Evolutionary conservation across 805 yeast genomes (phyloP).

Genomic region (Tetrapisispora arboricola): DNA sequence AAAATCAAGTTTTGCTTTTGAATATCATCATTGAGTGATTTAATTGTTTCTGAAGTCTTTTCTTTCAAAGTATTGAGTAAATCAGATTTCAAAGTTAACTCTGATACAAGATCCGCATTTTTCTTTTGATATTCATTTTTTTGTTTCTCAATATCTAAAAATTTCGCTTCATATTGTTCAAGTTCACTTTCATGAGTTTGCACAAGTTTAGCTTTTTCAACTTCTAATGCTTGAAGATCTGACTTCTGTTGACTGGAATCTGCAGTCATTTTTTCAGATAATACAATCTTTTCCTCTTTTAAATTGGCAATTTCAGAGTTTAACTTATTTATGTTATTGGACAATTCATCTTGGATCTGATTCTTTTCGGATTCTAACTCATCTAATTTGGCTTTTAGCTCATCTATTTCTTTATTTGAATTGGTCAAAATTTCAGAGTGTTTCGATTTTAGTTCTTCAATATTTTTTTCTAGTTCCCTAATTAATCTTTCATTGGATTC

Average conservation of each 20-base stretch:
- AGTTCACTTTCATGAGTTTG: neutral
- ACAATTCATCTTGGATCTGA: too few species aligned
- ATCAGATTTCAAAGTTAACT: neutral
- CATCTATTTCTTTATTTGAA: neutral
- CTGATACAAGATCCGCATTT: neutral
- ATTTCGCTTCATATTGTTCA: neutral
- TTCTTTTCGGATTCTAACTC: neutral
- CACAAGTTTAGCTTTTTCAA: neutral
- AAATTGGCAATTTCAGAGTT: conserved; percentile 1
- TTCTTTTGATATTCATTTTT: neutral
- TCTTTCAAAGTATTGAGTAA: neutral
- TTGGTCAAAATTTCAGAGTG: neutral
- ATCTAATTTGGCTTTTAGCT: neutral
- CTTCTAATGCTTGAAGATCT: neutral
- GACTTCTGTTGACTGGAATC: neutral
- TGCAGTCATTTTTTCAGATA: neutral
- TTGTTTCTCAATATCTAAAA: neutral
- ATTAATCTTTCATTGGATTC: neutral
- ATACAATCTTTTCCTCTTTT: neutral
- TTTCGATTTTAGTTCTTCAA: neutral
- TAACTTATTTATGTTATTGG: conserved; percentile 1
- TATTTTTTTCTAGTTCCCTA: neutral
- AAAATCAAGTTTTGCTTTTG: neutral
- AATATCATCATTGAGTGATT: neutral
- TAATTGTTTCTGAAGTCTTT: neutral